Conservation (phyloP, 2,329 filamentous ascomycete species). For the Pseudogymnoascus verrucosus region DNA sequence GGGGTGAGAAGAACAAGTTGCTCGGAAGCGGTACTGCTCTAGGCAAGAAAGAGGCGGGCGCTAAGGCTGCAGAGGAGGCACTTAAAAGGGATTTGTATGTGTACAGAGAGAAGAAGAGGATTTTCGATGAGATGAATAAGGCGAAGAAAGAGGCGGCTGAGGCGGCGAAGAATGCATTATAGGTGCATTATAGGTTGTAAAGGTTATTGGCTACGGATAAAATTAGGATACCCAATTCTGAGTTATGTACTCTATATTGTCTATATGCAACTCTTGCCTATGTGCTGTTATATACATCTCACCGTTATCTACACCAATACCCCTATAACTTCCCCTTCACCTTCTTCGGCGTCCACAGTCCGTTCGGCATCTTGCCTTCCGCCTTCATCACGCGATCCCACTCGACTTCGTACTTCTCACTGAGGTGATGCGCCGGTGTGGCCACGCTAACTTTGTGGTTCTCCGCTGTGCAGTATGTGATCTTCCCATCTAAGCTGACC, state of each 20-base stretch:
- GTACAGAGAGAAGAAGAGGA: conserved; percentile 38
- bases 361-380: conserved; percentile 11
- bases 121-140: conserved; percentile 33
- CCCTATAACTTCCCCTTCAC: conserved; percentile 6
- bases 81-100: conserved; percentile 51
- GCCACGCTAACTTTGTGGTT: conserved; percentile 44
- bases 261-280: neutral
- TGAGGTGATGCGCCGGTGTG: conserved; percentile 31
- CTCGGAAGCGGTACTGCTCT: conserved; percentile 57
- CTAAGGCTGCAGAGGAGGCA: conserved; percentile 56
- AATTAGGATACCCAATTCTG: conserved; percentile 1
- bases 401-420: conserved; percentile 26
- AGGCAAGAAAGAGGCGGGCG: conserved; percentile 62
- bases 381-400: conserved; percentile 38
- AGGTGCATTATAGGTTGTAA: neutral
- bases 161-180: neutral
- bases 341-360: neutral
- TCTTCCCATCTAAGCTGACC: conserved; percentile 39
- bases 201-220: neutral
- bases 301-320: neutral
- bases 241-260: neutral
- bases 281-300: neutral
- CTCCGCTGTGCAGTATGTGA: conserved; percentile 41
- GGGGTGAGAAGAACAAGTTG: conserved; percentile 54
- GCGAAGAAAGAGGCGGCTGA: conserved; percentile 18